Conservation (phyloP, 164 flowering plant genomes). For the Cinnamomum micranthum region DNA sequence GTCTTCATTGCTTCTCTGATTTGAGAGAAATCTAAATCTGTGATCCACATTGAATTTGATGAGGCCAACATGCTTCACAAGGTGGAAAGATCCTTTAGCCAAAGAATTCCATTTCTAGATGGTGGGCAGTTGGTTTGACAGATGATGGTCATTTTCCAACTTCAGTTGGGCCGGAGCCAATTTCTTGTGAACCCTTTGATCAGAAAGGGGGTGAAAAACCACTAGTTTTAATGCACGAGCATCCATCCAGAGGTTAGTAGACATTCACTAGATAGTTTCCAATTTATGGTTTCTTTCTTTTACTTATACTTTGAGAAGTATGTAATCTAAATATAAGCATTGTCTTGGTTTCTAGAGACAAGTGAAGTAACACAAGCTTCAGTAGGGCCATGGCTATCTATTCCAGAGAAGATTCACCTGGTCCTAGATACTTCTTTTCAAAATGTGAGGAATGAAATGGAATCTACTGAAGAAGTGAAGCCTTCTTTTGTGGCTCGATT, state of each 20-base stretch:
- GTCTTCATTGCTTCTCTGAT: conserved; percentile 15
- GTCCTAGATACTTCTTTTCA: conserved; percentile 31
- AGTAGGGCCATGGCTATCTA: conserved; percentile 24
- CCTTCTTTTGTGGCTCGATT: conserved; percentile 37
- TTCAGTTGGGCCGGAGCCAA: conserved; percentile 28
- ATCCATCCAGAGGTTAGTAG: conserved; percentile 24
- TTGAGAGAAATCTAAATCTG: conserved; percentile 17
- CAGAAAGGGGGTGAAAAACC: conserved; percentile 27
- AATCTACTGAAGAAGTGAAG: conserved; percentile 18
- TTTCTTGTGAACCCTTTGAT: conserved; percentile 28
- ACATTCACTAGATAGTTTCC: neutral
- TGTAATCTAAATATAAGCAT: neutral
- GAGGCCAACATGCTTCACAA: conserved; percentile 4
- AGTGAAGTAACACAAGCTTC: conserved; percentile 3
- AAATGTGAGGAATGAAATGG: conserved; percentile 24
- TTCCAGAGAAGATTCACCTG: conserved; percentile 26
- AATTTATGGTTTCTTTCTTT: neutral
- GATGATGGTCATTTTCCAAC: conserved; percentile 27
- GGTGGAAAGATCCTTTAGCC: conserved; percentile 29
- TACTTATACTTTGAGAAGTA: neutral
- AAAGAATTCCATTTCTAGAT: conserved; percentile 20
- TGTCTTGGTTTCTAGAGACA: conserved; percentile 14
- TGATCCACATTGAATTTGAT: neutral
- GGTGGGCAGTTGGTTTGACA: conserved; percentile 29
- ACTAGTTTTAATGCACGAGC: conserved; percentile 18